Conservation (phyloP, 2,329 filamentous ascomycete genomes). For the Aspergillus novofumigatus region DNA sequence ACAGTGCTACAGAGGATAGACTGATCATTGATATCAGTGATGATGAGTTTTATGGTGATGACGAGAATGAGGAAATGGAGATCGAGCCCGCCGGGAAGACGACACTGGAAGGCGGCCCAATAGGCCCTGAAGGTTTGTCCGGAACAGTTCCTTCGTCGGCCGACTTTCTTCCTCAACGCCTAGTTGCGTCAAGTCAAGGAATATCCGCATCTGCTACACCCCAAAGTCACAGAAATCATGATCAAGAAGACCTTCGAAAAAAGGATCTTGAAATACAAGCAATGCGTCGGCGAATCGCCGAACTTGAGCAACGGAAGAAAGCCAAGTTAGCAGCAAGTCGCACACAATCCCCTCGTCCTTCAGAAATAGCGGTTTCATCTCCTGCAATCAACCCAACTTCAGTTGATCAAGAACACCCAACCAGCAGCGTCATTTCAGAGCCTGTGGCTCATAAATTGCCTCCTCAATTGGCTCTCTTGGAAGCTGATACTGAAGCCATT, state of each 20-base stretch:
- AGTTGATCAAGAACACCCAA: conserved; percentile 7
- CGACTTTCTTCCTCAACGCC: conserved; percentile 38
- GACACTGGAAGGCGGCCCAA: conserved; percentile 1
- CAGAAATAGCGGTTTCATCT: conserved; percentile 21
- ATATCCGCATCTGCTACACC: conserved; percentile 32
- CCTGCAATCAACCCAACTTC: conserved; percentile 9
- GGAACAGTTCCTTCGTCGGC: conserved; percentile 46
- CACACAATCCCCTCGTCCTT: conserved; percentile 31
- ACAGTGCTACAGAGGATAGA: conserved; percentile 48
- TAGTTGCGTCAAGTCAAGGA: conserved; percentile 39
- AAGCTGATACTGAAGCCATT: neutral
- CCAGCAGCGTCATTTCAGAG: neutral
- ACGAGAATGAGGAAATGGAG: conserved; percentile 28
- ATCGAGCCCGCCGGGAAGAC: conserved; percentile 27
- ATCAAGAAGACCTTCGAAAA: conserved; percentile 43
- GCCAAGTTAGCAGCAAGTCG: conserved; percentile 37
- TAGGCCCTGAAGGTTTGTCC: conserved; percentile 20
- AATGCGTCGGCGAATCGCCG: conserved; percentile 48
- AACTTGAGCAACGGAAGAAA: conserved; percentile 43
- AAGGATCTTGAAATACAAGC: conserved; percentile 48
- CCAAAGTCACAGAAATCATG: conserved; percentile 32
- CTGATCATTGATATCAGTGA: conserved; percentile 86
- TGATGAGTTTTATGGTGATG: conserved; percentile 49
- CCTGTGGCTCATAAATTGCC: neutral
- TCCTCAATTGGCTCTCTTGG: neutral